These are phyloP conservation scores for Botryococcus braunii DNA, from an alignment of 163 green algal genomes.

Conservation along the genomic window DNA sequence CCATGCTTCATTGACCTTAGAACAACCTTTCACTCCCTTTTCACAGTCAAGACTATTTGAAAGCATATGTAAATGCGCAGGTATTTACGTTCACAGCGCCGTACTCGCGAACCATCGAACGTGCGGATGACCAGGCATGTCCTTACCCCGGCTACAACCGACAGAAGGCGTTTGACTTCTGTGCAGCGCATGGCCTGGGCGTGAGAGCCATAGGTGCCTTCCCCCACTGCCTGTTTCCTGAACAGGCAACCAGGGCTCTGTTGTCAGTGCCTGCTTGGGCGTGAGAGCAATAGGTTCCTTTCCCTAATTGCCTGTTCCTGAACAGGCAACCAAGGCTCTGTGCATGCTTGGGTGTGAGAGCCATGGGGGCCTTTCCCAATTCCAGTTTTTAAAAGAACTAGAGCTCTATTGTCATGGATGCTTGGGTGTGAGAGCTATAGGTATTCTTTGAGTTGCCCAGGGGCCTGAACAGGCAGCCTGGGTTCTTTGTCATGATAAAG, in stretches of 20 bases:
- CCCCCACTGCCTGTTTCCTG: neutral
- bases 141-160: slow-evolving; percentile 49
- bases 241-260: neutral
- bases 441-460: no score
- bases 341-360: slow-evolving; percentile 76
- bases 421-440: no score
- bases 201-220: slow-evolving; percentile 76
- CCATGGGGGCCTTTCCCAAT: slow-evolving; percentile 64
- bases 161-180: slow-evolving; percentile 11
- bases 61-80: no score
- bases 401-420: neutral
- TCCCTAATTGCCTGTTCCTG: no score
- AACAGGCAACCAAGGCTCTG: no score
- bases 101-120: slow-evolving; percentile 48
- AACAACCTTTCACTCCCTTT: no score
- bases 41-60: no score
- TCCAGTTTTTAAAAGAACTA: neutral
- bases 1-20: no score
- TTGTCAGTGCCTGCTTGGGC: neutral
- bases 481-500: no score
- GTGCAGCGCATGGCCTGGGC: slow-evolving; percentile 69
- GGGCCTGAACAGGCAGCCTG: no score
- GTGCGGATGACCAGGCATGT: slow-evolving; percentile 14
- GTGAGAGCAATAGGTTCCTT: no score
- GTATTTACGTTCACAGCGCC: slow-evolving; percentile 90